Conservation (phyloP, 2,329 filamentous ascomycete genomes). For the Pseudogymnoascus sp. region DNA sequence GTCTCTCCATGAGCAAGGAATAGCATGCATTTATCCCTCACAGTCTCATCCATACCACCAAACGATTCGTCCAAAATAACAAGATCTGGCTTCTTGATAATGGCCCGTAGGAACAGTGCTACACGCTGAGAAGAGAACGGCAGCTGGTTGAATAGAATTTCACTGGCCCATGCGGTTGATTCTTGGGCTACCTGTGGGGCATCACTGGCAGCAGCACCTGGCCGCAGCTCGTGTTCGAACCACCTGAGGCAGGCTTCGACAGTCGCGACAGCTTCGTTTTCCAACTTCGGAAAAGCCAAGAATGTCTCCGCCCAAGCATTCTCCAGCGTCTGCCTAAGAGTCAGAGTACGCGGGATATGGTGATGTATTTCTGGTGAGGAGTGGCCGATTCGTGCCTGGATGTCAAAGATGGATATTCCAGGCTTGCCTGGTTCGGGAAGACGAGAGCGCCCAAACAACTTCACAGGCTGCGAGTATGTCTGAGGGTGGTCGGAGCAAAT, state of each 20-base stretch:
- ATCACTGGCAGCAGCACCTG: conserved; percentile 20
- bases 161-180: conserved; percentile 53
- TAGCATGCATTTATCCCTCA: conserved; percentile 78
- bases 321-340: conserved; percentile 66
- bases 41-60: conserved; percentile 70
- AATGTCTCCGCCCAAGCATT: conserved; percentile 91
- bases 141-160: conserved; percentile 61
- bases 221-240: conserved; percentile 71
- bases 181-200: conserved; percentile 13
- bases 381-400: conserved; percentile 84
- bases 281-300: conserved; percentile 58
- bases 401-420: conserved; percentile 84
- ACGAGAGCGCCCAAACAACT: conserved; percentile 73
- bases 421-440: conserved; percentile 59
- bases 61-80: conserved; percentile 84
- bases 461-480: conserved; percentile 80
- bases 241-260: conserved; percentile 64
- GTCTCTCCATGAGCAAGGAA: conserved; percentile 64
- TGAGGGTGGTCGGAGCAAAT: conserved; percentile 96
- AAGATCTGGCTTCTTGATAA: conserved; percentile 73
- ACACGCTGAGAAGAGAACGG: conserved; percentile 79
- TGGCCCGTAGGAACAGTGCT: conserved; percentile 71
- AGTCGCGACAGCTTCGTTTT: conserved; percentile 44
- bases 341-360: conserved; percentile 75
- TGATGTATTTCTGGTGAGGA: conserved; percentile 90